Percentiles rank a stretch among this genome's conserved stretches.
These are phyloP conservation scores for Malus fusca DNA, from an alignment of 306 rosid genomes.

Conservation along the genomic window DNA sequence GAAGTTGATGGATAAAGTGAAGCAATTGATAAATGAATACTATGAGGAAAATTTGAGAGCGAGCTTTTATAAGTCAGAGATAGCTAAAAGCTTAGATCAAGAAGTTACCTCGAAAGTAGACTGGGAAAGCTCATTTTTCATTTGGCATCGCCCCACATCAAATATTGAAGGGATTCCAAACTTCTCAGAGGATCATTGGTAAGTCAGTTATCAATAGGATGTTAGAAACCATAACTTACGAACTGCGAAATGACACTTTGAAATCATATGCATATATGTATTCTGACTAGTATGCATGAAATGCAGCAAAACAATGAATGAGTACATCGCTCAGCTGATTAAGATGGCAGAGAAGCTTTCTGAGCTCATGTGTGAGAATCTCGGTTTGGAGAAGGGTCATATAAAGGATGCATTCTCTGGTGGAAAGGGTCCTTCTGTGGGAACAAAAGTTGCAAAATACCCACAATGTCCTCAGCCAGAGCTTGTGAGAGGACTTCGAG, in stretches of 20 bases:
- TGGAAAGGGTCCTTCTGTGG: conserved; percentile 52
- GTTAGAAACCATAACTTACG: neutral
- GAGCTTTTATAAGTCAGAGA: conserved; percentile 55
- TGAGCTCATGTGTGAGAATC: conserved; percentile 64
- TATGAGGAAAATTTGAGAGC: conserved; percentile 66
- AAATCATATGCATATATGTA: neutral
- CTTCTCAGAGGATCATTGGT: conserved; percentile 60
- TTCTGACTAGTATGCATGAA: neutral
- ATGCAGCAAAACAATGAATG: conserved; percentile 60
- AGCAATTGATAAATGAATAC: conserved; percentile 43
- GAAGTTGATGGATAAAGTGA: conserved; percentile 66
- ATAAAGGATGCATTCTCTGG: conserved; percentile 57
- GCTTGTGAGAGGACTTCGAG: conserved; percentile 71
- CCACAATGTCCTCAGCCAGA: conserved; percentile 63
- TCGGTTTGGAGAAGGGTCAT: conserved; percentile 46
- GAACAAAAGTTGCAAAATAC: conserved; percentile 85
- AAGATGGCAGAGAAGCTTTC: conserved; percentile 66
- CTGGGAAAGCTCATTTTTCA: conserved; percentile 83
- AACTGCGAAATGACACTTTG: neutral
- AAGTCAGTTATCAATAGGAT: conserved; percentile 8
- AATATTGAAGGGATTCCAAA: conserved; percentile 44
- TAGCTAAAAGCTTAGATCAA: conserved; percentile 42
- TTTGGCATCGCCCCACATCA: conserved; percentile 69
- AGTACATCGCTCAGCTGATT: conserved; percentile 54
- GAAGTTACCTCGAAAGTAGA: conserved; percentile 33